A percentile compares a stretch with the other conserved stretches of the same genome.
Evolutionary conservation across 2,329 filamentous ascomycete species (phyloP).

Genomic region (Aspergillus japonicus): DNA sequence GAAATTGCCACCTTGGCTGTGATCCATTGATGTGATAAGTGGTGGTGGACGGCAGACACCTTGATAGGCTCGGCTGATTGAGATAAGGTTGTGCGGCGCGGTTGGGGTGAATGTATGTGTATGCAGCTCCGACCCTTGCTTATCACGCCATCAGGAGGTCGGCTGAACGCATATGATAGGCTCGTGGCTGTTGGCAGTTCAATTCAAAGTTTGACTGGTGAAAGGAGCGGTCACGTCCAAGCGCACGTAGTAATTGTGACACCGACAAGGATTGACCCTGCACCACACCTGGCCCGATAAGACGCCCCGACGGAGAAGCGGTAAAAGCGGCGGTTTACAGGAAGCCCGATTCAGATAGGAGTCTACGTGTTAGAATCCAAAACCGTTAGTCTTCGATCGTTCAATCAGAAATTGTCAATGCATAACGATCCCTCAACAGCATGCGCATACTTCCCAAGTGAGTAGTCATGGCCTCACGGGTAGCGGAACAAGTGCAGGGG

Average conservation of each 20-base stretch:
- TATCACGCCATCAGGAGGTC: slow-evolving; percentile 1
- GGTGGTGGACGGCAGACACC: not conserved
- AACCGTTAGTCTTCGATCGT: slow-evolving; percentile 35
- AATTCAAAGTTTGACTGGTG: not conserved
- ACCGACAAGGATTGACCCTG: slow-evolving; percentile 14
- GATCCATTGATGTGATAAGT: not conserved
- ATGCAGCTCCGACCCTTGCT: not conserved
- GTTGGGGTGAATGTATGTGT: not conserved
- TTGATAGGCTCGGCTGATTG: not conserved
- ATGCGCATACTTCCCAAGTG: slow-evolving; percentile 33
- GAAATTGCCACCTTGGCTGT: not conserved
- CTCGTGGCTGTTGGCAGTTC: not conserved
- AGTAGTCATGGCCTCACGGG: slow-evolving; percentile 11
- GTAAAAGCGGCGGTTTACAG: slow-evolving; percentile 34
- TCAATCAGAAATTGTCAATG: slow-evolving; percentile 13
- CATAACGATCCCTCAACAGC: slow-evolving; percentile 15
- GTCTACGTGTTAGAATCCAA: slow-evolving; percentile 38
- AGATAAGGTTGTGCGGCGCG: slow-evolving; percentile 4
- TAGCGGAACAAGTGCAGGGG: slow-evolving; percentile 5
- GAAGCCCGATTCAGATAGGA: slow-evolving; percentile 51
- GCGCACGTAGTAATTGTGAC: slow-evolving; percentile 11
- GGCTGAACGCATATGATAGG: slow-evolving; percentile 1
- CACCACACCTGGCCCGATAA: slow-evolving; percentile 5
- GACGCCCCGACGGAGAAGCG: slow-evolving; percentile 9
- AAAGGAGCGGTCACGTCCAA: slow-evolving; percentile 10